A percentile compares a stretch with the other conserved stretches of the same genome.
These are phyloP conservation scores for Beauveria bassiana DNA, from an alignment of 2,329 filamentous ascomycete genomes.

Conservation along the genomic window DNA sequence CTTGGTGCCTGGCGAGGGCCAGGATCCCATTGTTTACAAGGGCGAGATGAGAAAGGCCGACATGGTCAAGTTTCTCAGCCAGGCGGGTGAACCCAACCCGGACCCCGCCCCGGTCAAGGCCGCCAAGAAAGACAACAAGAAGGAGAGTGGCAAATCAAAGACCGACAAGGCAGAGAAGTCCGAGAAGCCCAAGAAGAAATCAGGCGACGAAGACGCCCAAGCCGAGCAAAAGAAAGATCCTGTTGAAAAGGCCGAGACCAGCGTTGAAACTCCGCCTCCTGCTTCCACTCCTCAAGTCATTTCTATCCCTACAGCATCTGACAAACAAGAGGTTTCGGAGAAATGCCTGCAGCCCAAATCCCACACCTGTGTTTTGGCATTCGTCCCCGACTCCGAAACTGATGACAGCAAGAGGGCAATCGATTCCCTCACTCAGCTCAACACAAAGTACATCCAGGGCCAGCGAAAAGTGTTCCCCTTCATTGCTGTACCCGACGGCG, in stretches of 20 bases:
- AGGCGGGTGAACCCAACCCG: constrained; percentile 71
- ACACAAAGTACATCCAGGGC: constrained; percentile 62
- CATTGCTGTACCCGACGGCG: constrained; percentile 58
- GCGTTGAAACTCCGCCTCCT: constrained; percentile 16
- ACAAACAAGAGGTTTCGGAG: constrained; percentile 55
- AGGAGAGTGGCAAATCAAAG: constrained; percentile 32
- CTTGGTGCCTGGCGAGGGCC: constrained; percentile 63
- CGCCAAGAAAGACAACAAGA: constrained; percentile 33
- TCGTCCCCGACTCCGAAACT: constrained; percentile 50
- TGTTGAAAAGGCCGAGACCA: constrained; percentile 25
- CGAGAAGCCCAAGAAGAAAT: constrained; percentile 32
- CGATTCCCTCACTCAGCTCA: constrained; percentile 60
- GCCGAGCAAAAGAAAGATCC: constrained; percentile 14
- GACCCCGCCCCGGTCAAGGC: constrained; percentile 48
- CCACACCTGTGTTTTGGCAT: constrained; percentile 73
- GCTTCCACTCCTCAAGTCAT: constrained; percentile 34
- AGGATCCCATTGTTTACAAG: constrained; percentile 64
- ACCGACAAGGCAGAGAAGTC: constrained; percentile 31
- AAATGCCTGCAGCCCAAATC: constrained; percentile 70
- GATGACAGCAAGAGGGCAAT: constrained; percentile 50
- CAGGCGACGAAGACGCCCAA: constrained; percentile 26
- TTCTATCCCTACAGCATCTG: constrained; percentile 58
- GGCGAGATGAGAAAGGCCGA: constrained; percentile 80
- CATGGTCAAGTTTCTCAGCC: constrained; percentile 75
- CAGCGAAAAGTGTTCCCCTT: constrained; percentile 73